phyloP scores from a whole-genome alignment of 331 rosid genomes.

The Prunus yedoensis region DNA sequence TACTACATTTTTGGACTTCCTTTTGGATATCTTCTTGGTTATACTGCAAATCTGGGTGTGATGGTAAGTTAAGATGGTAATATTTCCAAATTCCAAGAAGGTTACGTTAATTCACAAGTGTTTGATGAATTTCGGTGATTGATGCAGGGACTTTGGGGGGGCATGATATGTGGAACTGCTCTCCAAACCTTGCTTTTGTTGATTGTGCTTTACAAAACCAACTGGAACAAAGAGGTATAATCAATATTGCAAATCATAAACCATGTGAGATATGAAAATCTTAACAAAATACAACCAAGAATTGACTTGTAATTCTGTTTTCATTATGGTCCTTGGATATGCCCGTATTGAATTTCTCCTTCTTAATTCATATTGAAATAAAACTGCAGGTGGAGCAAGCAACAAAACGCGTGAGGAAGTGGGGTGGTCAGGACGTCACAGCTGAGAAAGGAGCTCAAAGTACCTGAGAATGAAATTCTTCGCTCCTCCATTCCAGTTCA shows the following conservation, averaged over 20 bases:
- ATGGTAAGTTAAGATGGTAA: conserved; percentile 34
- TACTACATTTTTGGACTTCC: conserved; percentile 79
- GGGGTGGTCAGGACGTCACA: too few relatives aligned
- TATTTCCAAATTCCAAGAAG: not conserved
- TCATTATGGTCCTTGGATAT: not conserved
- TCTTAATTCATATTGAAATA: not conserved
- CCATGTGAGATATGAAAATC: too few relatives aligned
- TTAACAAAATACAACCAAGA: not conserved
- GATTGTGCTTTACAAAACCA: conserved; percentile 46
- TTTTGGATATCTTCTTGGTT: conserved; percentile 64
- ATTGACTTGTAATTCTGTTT: not conserved
- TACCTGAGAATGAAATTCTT: too few relatives aligned
- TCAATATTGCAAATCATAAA: too few relatives aligned
- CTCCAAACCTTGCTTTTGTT: conserved; percentile 57
- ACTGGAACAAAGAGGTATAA: conserved; percentile 65
- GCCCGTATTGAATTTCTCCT: too few relatives aligned
- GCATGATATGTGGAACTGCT: conserved; percentile 52
- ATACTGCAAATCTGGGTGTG: conserved; percentile 55
- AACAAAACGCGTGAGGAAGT: too few relatives aligned
- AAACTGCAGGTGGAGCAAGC: too few relatives aligned
- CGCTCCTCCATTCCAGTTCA: too few relatives aligned
- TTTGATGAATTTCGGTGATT: not conserved
- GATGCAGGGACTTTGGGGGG: conserved; percentile 73
- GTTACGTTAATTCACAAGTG: too few relatives aligned
- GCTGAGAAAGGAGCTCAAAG: too few relatives aligned